phyloP scores from a whole-genome alignment of 306 rosid genomes.

The Pyrus betulifolia region DNA sequence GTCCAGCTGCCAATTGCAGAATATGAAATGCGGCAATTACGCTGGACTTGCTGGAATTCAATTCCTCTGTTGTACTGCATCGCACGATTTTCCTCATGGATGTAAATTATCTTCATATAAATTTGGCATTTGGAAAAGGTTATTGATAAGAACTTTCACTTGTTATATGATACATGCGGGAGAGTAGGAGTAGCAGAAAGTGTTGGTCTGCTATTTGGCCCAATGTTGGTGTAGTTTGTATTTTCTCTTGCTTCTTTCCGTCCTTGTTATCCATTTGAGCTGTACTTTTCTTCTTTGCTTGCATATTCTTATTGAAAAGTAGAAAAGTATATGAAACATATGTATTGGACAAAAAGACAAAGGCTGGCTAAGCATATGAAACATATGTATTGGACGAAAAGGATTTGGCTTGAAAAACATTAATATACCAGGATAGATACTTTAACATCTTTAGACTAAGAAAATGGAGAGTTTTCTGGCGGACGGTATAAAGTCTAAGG shows the following conservation, averaged over 20 bases:
- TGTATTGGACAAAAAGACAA: too few species aligned
- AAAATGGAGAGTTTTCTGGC: too few species aligned
- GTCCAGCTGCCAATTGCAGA: slow-evolving; percentile 1
- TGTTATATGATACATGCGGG: background rate
- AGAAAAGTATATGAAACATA: too few species aligned
- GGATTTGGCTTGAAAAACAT: too few species aligned
- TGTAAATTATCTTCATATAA: background rate
- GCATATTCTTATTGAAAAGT: too few species aligned
- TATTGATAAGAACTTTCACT: too few species aligned
- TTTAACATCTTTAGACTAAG: too few species aligned
- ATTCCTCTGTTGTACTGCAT: background rate
- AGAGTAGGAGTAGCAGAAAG: background rate
- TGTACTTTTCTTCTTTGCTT: background rate
- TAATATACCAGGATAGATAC: too few species aligned
- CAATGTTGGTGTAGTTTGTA: background rate
- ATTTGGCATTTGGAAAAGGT: background rate
- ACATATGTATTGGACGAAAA: too few species aligned
- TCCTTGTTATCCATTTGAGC: background rate
- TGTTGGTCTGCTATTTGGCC: background rate
- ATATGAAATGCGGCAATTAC: background rate
- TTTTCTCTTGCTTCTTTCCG: too few species aligned
- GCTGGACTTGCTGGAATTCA: background rate
- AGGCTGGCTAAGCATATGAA: too few species aligned
- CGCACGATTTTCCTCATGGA: background rate
- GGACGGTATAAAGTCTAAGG: too few species aligned